Evolutionary conservation across 2,329 filamentous ascomycete species (phyloP), one percentile per base, ranked within the genome.

Genomic region (Triangularia verruculosa): DNA sequence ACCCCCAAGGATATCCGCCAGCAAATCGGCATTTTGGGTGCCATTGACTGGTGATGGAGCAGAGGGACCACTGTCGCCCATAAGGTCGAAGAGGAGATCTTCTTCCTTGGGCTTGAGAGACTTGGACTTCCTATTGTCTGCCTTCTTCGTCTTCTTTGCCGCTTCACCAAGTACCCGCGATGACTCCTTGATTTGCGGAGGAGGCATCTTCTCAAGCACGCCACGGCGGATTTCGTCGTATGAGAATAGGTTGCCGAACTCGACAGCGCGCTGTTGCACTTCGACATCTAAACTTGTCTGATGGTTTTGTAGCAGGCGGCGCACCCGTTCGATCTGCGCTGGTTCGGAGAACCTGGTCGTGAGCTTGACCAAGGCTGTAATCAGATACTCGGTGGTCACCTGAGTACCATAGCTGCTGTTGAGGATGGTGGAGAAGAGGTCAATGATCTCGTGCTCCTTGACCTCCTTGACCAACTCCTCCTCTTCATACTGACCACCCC

Each of bases 131-230:
- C 92, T 87, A 74, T 90, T 92, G 64, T 86, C 83, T 57, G 86
- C 81, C 72, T 89, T 87, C 75, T 86, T 82, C 71, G 89, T 86
- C 75, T 88, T 88, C 64, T 76, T 76, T 30, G 74, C 66, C 6
- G 92, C 89, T 72, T 94, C 90, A 52, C 93, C 93, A 17, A 99
- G 82, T 2, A 97, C 93, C 65, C 94, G 85, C 61, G 95, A 94
- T 75, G 96, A 92, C 75, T 99, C 95, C 69, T 94, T 92, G 72
- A 99, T 98, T 76, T 98, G 94, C 8, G 95, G 95, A 1, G 95
- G 87, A 7, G 95, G 95, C 96, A 99, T 99, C 76, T 95, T 96
- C 78, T 99, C 95, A 11, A 99, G 81, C 2, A 99, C 95, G 63
- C 95, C 95, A 64, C 86, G 86, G 61, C 94, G 88, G 62, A 99